Evolutionary conservation across 2,329 filamentous ascomycete genomes (phyloP).

Genomic region (Aspergillus fischeri): DNA sequence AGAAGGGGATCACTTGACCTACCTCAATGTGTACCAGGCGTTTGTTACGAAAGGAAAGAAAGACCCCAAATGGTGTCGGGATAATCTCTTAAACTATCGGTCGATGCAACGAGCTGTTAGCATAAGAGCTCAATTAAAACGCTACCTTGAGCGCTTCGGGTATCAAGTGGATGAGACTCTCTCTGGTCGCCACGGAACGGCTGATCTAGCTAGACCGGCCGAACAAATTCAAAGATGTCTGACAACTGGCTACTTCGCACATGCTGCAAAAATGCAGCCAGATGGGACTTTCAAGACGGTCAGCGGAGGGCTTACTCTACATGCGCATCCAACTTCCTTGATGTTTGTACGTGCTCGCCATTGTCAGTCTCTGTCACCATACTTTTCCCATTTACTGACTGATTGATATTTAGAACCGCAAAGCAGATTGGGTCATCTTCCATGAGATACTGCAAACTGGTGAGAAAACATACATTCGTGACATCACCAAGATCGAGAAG

Average conservation of each 20-base stretch:
- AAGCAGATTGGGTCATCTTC: constrained; percentile 95
- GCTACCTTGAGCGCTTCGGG: constrained; percentile 82
- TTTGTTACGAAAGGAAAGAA: constrained; percentile 81
- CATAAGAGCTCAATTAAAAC: constrained; percentile 78
- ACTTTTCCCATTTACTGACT: constrained; percentile 3
- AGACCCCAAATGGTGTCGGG: constrained; percentile 79
- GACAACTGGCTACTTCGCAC: constrained; percentile 85
- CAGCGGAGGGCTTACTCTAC: constrained; percentile 69
- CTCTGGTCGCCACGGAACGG: constrained; percentile 28
- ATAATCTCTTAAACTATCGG: constrained; percentile 84
- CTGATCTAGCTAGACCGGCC: constrained; percentile 47
- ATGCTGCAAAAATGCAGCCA: constrained; percentile 88
- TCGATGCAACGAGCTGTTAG: constrained; percentile 76
- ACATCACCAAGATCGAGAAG: constrained; percentile 91
- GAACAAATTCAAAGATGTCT: constrained; percentile 81
- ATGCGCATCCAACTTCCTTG: constrained; percentile 86
- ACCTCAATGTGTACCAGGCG: constrained; percentile 88
- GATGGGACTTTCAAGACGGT: constrained; percentile 88
- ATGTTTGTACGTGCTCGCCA: constrained; percentile 65
- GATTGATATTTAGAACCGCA: constrained; percentile 60
- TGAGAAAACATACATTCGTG: constrained; percentile 82
- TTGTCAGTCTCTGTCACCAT: neutral
- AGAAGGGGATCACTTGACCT: constrained; percentile 88
- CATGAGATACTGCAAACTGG: constrained; percentile 88
- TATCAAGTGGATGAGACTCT: constrained; percentile 63